Evolutionary conservation across 345 rosid genomes (phyloP).

Genomic region (Bretschneidera sinensis): DNA sequence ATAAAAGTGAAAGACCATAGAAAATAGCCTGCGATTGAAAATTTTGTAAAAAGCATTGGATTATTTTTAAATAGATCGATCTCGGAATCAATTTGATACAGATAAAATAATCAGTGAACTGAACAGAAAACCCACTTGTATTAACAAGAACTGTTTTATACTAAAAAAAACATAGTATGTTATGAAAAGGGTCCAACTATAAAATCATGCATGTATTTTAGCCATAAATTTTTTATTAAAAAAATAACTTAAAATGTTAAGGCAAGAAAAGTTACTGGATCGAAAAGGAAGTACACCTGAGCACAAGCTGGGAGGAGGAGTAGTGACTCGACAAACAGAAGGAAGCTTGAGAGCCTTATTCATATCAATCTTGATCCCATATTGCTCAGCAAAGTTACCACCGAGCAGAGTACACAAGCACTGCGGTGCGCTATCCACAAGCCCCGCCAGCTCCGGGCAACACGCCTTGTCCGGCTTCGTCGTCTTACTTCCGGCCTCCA

Average conservation of each 20-base stretch:
- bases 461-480: constrained; percentile 55
- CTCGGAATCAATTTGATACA: no score
- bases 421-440: constrained; percentile 46
- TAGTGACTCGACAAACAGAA: constrained; percentile 39
- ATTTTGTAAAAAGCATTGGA: no score
- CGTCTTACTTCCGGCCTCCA: constrained; percentile 43
- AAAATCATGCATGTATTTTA: no score
- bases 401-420: constrained; percentile 59
- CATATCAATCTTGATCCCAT: constrained; percentile 40
- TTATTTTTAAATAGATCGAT: no score
- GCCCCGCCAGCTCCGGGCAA: constrained; percentile 87
- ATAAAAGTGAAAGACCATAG: no score
- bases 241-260: not conserved
- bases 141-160: no score
- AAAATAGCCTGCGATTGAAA: no score
- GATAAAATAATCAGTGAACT: no score
- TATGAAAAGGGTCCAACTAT: no score
- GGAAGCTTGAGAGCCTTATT: constrained; percentile 63
- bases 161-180: no score
- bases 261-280: not conserved
- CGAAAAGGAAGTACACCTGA: constrained; percentile 30
- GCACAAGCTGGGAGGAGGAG: constrained; percentile 45
- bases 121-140: no score
- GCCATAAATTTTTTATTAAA: no score
- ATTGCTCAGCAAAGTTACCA: constrained; percentile 21